phyloP scores from a whole-genome alignment of 1,284 basidiomycete genomes.

The Ganoderma lucidum region DNA sequence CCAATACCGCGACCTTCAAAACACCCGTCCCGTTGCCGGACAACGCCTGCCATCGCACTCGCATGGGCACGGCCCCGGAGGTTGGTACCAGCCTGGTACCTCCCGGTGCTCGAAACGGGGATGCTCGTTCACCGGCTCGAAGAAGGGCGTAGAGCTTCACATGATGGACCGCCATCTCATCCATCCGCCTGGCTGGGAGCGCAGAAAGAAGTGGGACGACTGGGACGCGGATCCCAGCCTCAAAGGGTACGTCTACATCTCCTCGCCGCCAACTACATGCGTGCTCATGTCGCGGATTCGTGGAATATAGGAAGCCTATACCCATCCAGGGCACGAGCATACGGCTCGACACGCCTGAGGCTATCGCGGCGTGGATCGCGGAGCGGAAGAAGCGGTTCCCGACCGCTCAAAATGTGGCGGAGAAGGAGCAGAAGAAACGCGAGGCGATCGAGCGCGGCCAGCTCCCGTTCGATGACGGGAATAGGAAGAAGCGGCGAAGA shows the following conservation, averaged over 20 bases:
- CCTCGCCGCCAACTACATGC: neutral
- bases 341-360: conserved; percentile 81
- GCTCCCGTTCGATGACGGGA: conserved; percentile 58
- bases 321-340: conserved; percentile 86
- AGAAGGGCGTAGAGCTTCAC: conserved; percentile 81
- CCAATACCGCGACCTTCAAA: neutral
- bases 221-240: conserved; percentile 83
- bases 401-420: conserved; percentile 68
- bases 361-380: conserved; percentile 84
- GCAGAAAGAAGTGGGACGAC: conserved; percentile 62
- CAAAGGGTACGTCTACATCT: conserved; percentile 60
- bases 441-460: conserved; percentile 85
- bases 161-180: conserved; percentile 93
- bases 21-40: conserved; percentile 13
- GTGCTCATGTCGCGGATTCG: neutral
- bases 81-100: conserved; percentile 72
- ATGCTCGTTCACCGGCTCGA: conserved; percentile 80
- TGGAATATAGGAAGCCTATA: conserved; percentile 62
- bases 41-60: conserved; percentile 4
- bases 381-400: conserved; percentile 90
- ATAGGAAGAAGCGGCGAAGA: conserved; percentile 44
- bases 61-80: conserved; percentile 22
- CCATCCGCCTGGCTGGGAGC: conserved; percentile 79
- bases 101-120: conserved; percentile 69
- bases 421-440: conserved; percentile 78